Percentiles rank a stretch among this genome's conserved stretches.
Conservation (phyloP, 345 rosid species). For the Triadica sebifera region DNA sequence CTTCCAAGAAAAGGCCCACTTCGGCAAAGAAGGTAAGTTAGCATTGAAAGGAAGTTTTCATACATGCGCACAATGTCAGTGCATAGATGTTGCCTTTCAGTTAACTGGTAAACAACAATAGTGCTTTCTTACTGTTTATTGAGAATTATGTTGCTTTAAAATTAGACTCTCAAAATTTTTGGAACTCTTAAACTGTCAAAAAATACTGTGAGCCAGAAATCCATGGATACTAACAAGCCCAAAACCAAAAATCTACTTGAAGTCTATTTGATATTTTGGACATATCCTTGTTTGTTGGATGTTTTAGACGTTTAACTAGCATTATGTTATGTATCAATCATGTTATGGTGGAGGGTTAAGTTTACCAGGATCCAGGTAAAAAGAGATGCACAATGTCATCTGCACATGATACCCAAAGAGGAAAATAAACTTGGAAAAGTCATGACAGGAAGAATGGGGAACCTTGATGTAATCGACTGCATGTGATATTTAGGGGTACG, state of each 20-base stretch:
- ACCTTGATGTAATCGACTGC: background rate
- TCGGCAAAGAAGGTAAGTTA: slow-evolving; percentile 62
- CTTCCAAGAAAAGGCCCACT: slow-evolving; percentile 87
- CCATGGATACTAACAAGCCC: background rate
- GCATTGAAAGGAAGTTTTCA: background rate
- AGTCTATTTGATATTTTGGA: background rate
- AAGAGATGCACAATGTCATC: background rate
- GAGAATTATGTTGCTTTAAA: background rate
- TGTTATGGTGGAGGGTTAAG: background rate
- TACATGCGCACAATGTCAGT: background rate
- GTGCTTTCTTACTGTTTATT: background rate
- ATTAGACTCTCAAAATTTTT: background rate
- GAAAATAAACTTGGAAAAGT: background rate
- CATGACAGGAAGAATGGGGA: background rate
- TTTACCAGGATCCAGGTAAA: background rate
- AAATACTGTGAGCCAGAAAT: no score
- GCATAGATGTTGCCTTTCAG: background rate
- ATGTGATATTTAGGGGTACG: background rate
- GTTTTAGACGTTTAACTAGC: background rate
- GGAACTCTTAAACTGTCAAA: background rate
- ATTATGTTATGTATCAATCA: background rate
- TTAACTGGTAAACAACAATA: background rate
- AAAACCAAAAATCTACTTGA: no score
- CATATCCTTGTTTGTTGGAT: background rate
- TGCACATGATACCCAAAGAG: background rate